Evolutionary conservation across 164 flowering plant species (phyloP), one percentile per base, ranked within the genome.

Genomic region (Magnolia officinalis): DNA sequence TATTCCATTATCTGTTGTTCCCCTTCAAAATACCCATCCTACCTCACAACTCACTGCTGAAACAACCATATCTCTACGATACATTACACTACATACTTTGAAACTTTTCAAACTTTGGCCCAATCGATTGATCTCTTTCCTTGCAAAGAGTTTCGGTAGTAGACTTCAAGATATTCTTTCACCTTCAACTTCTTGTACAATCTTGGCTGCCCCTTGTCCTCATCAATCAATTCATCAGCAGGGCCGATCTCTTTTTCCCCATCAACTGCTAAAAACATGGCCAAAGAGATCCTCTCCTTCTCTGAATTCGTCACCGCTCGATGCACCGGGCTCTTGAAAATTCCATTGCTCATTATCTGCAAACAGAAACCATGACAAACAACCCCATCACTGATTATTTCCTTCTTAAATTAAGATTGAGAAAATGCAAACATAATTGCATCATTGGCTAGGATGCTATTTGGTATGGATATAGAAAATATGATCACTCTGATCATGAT

Each of bases 271-370:
- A 26, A 16, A 45, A 73, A 73, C 14, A 37, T 31, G 18, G 26
- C 75, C 51, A 73, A 19, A 16, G 75, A 59, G 7, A 73, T 61
- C 68, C 75, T 73, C 16, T 61, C 52, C 75, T 59, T 82, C 50
- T 83, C 81, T 19, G 76, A 21, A 59, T 86, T 89, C n/a, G 86
- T 75, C 75, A 83, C 78, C 63, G 76, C 87, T 72, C 89, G 71
- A 50, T 84, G 90, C 49, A 85, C 71, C 5, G 85, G 85, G 77
- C 90, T 88, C 83, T 84, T 85, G 84, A 83, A 84, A 5, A 85
- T 77, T 9, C 92, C 90, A 71, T 89, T 89, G 67, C 82, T 88
- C 86, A 86, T 84, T 72, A 88, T 83, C 91, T 88, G 85, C 74
- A 72, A 72, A 72, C 26, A 70, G 19, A 13, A 2, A 26, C 70